Percentiles rank a stretch among this genome's conserved stretches.
Evolutionary conservation across 768 basidiomycete genomes (phyloP).

Genomic region (Porphyrellus cyaneotinctus): DNA sequence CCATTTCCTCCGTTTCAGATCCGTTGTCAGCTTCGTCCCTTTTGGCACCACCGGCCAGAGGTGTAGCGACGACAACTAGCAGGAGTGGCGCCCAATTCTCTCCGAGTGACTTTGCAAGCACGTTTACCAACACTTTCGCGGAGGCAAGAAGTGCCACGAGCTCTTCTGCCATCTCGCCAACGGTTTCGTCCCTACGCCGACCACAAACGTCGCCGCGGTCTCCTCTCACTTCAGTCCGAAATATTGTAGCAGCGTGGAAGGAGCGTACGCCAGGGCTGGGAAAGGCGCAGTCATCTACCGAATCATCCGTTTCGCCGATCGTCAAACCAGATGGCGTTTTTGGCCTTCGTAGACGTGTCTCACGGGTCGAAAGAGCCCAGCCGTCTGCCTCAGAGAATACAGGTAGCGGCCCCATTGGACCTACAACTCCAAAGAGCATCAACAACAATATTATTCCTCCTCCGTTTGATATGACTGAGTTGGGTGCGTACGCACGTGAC

Average conservation of each 20-base stretch:
- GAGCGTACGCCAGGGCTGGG: slow-evolving; percentile 56
- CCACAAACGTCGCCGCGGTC: slow-evolving; percentile 66
- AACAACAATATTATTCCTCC: slow-evolving; percentile 38
- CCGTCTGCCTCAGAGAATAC: slow-evolving; percentile 12
- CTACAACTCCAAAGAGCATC: slow-evolving; percentile 27
- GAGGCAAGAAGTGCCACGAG: slow-evolving; percentile 26
- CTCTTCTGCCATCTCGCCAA: slow-evolving; percentile 36
- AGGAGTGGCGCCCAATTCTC: slow-evolving; percentile 33
- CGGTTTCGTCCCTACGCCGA: slow-evolving; percentile 52
- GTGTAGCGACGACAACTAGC: slow-evolving; percentile 18
- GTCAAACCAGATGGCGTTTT: slow-evolving; percentile 29
- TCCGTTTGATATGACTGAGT: slow-evolving; percentile 45
- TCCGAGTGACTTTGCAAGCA: slow-evolving; percentile 36
- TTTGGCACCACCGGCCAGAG: slow-evolving; percentile 46
- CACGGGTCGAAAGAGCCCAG: slow-evolving; percentile 21
- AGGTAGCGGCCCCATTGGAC: slow-evolving; percentile 6
- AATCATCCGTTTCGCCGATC: slow-evolving; percentile 38
- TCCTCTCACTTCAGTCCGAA: slow-evolving; percentile 69
- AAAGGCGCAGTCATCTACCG: slow-evolving; percentile 34
- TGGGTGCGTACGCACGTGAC: slow-evolving; percentile 39
- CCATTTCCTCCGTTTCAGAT: slow-evolving; percentile 25
- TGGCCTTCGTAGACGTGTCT: slow-evolving; percentile 32
- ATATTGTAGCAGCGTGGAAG: slow-evolving; percentile 79
- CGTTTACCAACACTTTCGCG: slow-evolving; percentile 40
- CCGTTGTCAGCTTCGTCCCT: slow-evolving; percentile 37